Conservation (phyloP, 2,329 filamentous ascomycete species). For the Fusarium heterosporum region DNA sequence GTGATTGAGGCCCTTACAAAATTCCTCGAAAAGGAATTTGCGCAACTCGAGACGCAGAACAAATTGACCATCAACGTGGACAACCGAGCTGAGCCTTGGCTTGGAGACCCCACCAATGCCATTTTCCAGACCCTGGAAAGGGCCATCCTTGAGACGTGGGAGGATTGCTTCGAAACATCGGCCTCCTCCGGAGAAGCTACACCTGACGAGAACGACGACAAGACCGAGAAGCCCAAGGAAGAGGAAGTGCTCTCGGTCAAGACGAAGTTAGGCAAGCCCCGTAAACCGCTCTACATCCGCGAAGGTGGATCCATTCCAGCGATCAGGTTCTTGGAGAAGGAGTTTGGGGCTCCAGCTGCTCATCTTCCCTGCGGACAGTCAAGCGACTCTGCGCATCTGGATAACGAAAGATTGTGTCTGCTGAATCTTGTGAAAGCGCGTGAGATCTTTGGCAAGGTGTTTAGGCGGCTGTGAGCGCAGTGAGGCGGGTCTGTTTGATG, state of each 20-base stretch:
- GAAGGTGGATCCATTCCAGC: slow-evolving; percentile 96
- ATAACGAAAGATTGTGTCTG: slow-evolving; percentile 92
- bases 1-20: slow-evolving; percentile 75
- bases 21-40: slow-evolving; percentile 79
- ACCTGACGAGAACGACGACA: neutral
- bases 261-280: slow-evolving; percentile 50
- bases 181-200: slow-evolving; percentile 28
- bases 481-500: neutral
- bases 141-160: slow-evolving; percentile 89
- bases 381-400: slow-evolving; percentile 91
- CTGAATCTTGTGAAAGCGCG: slow-evolving; percentile 90
- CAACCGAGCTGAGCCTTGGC: slow-evolving; percentile 95
- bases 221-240: slow-evolving; percentile 34
- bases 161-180: slow-evolving; percentile 59
- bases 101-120: slow-evolving; percentile 89
- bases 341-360: slow-evolving; percentile 89
- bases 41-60: slow-evolving; percentile 81
- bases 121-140: slow-evolving; percentile 90
- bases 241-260: slow-evolving; percentile 39
- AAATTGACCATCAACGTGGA: slow-evolving; percentile 84
- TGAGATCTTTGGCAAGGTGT: slow-evolving; percentile 90
- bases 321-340: slow-evolving; percentile 93
- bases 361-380: slow-evolving; percentile 95
- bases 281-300: slow-evolving; percentile 88
- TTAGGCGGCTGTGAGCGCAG: slow-evolving; percentile 68